phyloP scores from a whole-genome alignment of 2,329 filamentous ascomycete species.

The Fusarium sp. region DNA sequence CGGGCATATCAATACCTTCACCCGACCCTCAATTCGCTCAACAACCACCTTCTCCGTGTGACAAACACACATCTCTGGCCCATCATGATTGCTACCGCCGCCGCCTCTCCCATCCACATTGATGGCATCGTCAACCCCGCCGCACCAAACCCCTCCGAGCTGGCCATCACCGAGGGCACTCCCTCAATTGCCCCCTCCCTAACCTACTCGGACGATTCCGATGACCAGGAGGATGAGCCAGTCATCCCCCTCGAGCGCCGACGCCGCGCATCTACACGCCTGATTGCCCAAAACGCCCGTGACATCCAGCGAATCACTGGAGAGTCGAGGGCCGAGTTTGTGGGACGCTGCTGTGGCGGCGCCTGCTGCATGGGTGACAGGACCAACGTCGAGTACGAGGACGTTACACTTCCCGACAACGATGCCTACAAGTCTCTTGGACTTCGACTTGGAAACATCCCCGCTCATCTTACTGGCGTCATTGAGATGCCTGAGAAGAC shows the following conservation, averaged over 20 bases:
- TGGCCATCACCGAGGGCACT: slow-evolving; percentile 60
- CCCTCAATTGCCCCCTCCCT: slow-evolving; percentile 71
- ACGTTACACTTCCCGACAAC: slow-evolving; percentile 77
- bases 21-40: slow-evolving; percentile 18
- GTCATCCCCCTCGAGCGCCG: slow-evolving; percentile 57
- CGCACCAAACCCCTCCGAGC: slow-evolving; percentile 55
- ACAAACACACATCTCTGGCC: slow-evolving; percentile 28
- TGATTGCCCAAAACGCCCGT: slow-evolving; percentile 73
- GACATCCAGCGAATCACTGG: slow-evolving; percentile 74
- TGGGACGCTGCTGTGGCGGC: slow-evolving; percentile 73
- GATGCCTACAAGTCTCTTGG: slow-evolving; percentile 84
- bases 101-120: slow-evolving; percentile 36
- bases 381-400: slow-evolving; percentile 64
- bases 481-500: slow-evolving; percentile 80
- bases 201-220: slow-evolving; percentile 72
- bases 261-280: slow-evolving; percentile 76
- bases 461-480: slow-evolving; percentile 77
- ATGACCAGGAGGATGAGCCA: slow-evolving; percentile 67
- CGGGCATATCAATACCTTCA: slow-evolving; percentile 34
- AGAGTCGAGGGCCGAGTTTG: slow-evolving; percentile 71
- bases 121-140: slow-evolving; percentile 54
- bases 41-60: slow-evolving; percentile 15
- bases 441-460: slow-evolving; percentile 81
- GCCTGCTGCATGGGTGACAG: slow-evolving; percentile 70
- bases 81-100: slow-evolving; percentile 48